These are phyloP conservation scores for Naganishia sp. DNA, from an alignment of 1,284 basidiomycete genomes.

Conservation along the genomic window DNA sequence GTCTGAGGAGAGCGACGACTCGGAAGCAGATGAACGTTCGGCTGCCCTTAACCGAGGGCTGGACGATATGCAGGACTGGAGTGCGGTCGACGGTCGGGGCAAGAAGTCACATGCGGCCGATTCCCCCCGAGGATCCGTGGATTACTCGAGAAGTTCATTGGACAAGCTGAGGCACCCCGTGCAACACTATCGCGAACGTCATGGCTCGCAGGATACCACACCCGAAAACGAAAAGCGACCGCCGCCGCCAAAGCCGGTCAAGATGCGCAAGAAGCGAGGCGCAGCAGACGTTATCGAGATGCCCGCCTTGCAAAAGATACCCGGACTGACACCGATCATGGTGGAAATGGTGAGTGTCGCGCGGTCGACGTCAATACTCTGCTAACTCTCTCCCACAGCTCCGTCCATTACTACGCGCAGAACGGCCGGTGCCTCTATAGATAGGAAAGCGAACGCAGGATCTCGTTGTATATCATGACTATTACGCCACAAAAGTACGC, in stretches of 20 bases:
- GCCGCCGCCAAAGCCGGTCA: constrained; percentile 30
- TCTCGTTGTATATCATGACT: constrained; percentile 16
- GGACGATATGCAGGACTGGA: constrained; percentile 20
- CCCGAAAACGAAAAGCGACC: constrained; percentile 28
- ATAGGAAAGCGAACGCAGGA: neutral
- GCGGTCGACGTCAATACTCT: neutral
- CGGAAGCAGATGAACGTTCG: constrained; percentile 22
- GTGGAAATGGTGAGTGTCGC: constrained; percentile 74
- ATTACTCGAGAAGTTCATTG: constrained; percentile 33
- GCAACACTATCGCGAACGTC: constrained; percentile 36
- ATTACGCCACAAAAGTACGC: neutral
- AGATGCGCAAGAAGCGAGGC: constrained; percentile 43
- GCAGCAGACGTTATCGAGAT: constrained; percentile 61
- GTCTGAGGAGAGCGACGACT: constrained; percentile 44
- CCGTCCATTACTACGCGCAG: constrained; percentile 36
- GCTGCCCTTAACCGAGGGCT: constrained; percentile 22
- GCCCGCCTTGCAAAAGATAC: constrained; percentile 75
- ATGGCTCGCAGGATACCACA: constrained; percentile 29
- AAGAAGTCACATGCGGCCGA: neutral
- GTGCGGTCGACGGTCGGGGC: constrained; percentile 9
- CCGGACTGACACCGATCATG: constrained; percentile 77
- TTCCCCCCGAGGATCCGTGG: constrained; percentile 12
- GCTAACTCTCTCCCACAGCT: constrained; percentile 21
- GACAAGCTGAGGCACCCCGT: constrained; percentile 37
- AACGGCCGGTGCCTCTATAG: constrained; percentile 10